phyloP scores from a whole-genome alignment of 1,284 basidiomycete species.

The Hypsizygus ulmarius region DNA sequence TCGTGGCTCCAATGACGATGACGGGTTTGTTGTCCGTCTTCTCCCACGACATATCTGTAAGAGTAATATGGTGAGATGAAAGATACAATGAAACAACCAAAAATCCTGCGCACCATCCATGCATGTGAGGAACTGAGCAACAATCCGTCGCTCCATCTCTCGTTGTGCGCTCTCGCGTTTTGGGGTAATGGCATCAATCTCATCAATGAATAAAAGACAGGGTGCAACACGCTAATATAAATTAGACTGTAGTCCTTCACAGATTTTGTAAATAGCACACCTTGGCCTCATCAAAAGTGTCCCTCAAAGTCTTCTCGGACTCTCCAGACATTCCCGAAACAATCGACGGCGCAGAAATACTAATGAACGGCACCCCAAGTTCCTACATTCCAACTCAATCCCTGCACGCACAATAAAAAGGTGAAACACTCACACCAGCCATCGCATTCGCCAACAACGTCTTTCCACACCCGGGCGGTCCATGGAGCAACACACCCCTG shows the following conservation, averaged over 20 bases:
- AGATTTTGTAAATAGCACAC: slow-evolving; percentile 35
- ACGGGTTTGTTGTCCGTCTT: slow-evolving; percentile 88
- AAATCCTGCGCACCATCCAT: slow-evolving; percentile 77
- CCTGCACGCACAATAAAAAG: background rate
- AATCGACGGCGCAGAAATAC: slow-evolving; percentile 90
- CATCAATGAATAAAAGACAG: slow-evolving; percentile 92
- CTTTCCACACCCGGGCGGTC: slow-evolving; percentile 97
- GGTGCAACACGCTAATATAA: slow-evolving; percentile 73
- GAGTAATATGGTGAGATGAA: slow-evolving; percentile 4
- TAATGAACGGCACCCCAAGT: slow-evolving; percentile 90
- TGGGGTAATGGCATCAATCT: slow-evolving; percentile 97
- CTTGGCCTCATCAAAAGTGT: slow-evolving; percentile 96
- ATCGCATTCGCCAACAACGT: slow-evolving; percentile 90
- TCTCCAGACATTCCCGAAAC: slow-evolving; percentile 98
- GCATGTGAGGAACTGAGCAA: slow-evolving; percentile 95
- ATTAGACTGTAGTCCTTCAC: background rate
- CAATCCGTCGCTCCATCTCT: slow-evolving; percentile 97
- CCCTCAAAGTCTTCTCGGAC: slow-evolving; percentile 92
- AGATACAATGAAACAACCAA: background rate
- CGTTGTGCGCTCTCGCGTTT: slow-evolving; percentile 96
- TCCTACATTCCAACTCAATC: slow-evolving; percentile 51
- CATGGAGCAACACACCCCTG: slow-evolving; percentile 91
- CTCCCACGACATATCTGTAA: slow-evolving; percentile 84
- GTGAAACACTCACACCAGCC: slow-evolving; percentile 73
- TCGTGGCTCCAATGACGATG: slow-evolving; percentile 95